These are phyloP conservation scores for Talaromyces sp. DNA, from an alignment of 2,329 filamentous ascomycete genomes.

Conservation along the genomic window DNA sequence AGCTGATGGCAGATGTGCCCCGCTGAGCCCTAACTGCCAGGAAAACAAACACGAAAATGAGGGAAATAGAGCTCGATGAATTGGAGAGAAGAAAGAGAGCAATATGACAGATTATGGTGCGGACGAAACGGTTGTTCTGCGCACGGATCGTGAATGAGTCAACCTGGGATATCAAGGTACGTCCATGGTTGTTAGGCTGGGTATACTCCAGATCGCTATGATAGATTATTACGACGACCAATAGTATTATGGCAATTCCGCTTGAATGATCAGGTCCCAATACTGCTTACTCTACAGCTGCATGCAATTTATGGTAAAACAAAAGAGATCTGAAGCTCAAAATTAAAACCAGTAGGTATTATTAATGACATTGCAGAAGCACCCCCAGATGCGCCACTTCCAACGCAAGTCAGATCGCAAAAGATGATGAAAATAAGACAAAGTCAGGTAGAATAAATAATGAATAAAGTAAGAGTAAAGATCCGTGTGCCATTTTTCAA, in stretches of 20 bases:
- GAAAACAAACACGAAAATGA: neutral
- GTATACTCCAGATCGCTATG: too few species aligned
- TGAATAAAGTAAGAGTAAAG: neutral
- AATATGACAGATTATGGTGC: neutral
- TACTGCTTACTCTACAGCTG: too few species aligned
- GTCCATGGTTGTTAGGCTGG: too few species aligned
- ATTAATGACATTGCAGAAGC: conserved; percentile 2
- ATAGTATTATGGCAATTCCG: too few species aligned
- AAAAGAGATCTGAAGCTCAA: neutral
- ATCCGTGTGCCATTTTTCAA: neutral
- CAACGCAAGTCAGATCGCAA: neutral
- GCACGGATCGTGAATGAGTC: conserved; percentile 7
- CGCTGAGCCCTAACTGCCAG: conserved; percentile 25
- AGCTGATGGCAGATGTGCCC: conserved; percentile 27
- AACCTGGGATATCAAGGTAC: conserved; percentile 1
- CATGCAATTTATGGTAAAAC: neutral
- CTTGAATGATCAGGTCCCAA: too few species aligned
- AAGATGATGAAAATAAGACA: neutral
- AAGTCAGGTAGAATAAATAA: too few species aligned
- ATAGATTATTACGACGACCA: too few species aligned
- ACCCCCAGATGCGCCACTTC: neutral
- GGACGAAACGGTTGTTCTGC: neutral
- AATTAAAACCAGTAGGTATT: conserved; percentile 6
- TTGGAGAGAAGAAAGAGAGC: neutral
- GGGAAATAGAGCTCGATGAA: neutral